phyloP scores from a whole-genome alignment of 768 basidiomycete species.

The Serendipita indica region DNA sequence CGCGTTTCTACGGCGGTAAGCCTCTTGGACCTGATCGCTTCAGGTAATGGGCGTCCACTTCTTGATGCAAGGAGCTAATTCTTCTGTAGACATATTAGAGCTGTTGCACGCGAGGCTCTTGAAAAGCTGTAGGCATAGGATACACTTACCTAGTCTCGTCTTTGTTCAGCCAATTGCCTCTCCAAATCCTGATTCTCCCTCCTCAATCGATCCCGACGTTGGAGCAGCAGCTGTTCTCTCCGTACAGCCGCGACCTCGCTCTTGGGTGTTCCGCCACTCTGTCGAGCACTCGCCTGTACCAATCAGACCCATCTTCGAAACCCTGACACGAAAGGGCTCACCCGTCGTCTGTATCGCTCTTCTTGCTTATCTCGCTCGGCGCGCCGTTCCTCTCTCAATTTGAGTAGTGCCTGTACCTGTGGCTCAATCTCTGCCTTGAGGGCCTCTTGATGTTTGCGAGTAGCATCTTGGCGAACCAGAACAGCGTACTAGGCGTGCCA shows the following conservation, averaged over 20 bases:
- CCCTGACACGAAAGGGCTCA: not conserved
- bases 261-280: not conserved
- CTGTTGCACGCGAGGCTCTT: not conserved
- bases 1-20: constrained; percentile 2
- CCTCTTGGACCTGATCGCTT: not conserved
- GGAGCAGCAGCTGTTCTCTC: not conserved
- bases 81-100: not conserved
- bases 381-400: not conserved
- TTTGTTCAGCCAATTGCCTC: not conserved
- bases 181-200: not conserved
- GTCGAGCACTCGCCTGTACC: not conserved
- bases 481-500: not conserved
- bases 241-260: not conserved
- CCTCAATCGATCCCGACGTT: not conserved
- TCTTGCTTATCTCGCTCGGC: not conserved
- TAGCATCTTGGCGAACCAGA: not conserved
- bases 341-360: not conserved
- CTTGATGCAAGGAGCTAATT: not conserved
- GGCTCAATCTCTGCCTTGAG: constrained; percentile 6
- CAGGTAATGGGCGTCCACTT: not conserved
- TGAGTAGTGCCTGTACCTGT: not conserved
- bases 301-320: too few relatives aligned
- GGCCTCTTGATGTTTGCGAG: not conserved
- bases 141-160: not conserved
- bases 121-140: not conserved